Evolutionary conservation across 2,329 filamentous ascomycete genomes (phyloP).

Genomic region (Aspergillus hiratsukae): DNA sequence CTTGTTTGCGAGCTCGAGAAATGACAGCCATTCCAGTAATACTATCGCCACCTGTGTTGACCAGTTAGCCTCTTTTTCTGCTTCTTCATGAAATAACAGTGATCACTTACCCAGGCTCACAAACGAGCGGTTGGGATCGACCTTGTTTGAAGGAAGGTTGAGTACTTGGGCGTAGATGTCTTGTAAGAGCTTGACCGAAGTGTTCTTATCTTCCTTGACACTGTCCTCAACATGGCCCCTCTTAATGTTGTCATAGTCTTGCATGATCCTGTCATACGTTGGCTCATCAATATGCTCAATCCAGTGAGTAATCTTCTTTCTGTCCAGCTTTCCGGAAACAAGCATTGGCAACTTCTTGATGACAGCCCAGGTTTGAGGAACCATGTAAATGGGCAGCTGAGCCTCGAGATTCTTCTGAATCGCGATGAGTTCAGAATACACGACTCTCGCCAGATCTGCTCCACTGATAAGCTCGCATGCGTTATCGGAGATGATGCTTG

Average conservation of each 20-base stretch:
- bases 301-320: conserved; percentile 41
- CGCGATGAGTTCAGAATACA: conserved; percentile 26
- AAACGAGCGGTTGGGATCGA: conserved; percentile 33
- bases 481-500: conserved; percentile 25
- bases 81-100: background rate
- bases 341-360: conserved; percentile 39
- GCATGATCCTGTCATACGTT: conserved; percentile 38
- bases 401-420: conserved; percentile 37
- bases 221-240: conserved; percentile 15
- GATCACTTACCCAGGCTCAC: conserved; percentile 30
- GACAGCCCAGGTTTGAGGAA: conserved; percentile 39
- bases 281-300: conserved; percentile 39
- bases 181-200: conserved; percentile 19
- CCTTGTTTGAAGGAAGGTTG: conserved; percentile 30
- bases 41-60: conserved; percentile 33
- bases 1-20: conserved; percentile 33
- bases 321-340: conserved; percentile 36
- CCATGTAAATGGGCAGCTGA: conserved; percentile 44
- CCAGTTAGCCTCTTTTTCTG: background rate
- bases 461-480: conserved; percentile 30
- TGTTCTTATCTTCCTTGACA: conserved; percentile 13
- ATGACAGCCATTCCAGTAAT: conserved; percentile 38
- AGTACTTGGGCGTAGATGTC: conserved; percentile 35
- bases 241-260: conserved; percentile 29
- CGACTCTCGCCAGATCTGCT: conserved; percentile 16